Base-by-base conservation (phyloP, 1,284 basidiomycete species). In the Melampsora abietis-canadensis region DNA sequence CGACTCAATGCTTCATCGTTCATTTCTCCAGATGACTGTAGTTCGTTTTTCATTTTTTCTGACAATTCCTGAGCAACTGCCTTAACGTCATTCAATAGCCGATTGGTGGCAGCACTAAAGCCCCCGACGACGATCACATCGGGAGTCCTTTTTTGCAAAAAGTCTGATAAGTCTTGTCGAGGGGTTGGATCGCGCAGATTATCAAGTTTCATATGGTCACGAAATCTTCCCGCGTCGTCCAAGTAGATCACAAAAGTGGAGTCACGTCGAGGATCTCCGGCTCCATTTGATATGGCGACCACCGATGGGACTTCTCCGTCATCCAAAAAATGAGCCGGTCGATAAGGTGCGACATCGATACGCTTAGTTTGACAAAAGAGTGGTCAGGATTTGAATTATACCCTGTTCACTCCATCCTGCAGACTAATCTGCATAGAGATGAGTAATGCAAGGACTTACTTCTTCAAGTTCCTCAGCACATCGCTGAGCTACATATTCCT, bases 281-380 rank as follows among this genome's bases (percentile, higher is more conserved):
- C 90, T 61, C 96, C 96, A 87, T 94, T 93, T 4, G 95, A 97
- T 75, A 97, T 84, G 4, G 95, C 92, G 48, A 99, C 85, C 4
- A 98, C 93, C 7, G 90, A 89, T 0, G 93, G 89, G 0, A 87
- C 87, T 63, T 92, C 89, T 19, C 90, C 91, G 57, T 85, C 83
- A 75, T 86, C 85, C 82, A 90, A 87, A 44, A 44, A 44, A 31
- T 87, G 85, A 4, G 85, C 83, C 3, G 87, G 86, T 63, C 84
- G 82, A 79, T 88, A 94, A 0, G 94, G 91, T 3, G 90, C 90
- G 12, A 83, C 82, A 76, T 85, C 82, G 75, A 84, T 81, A 59
- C 84, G 80, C 82, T 83, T 72, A 12, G 12, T 44, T 12, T 44
- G 14, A 15, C n/a, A 17, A 12, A 57, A 7, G 46, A 57, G 37